These are phyloP conservation scores for Pseudomonodictys pantanalensis DNA, from an alignment of 495 filamentous ascomycete genomes.

Conservation along the genomic window DNA sequence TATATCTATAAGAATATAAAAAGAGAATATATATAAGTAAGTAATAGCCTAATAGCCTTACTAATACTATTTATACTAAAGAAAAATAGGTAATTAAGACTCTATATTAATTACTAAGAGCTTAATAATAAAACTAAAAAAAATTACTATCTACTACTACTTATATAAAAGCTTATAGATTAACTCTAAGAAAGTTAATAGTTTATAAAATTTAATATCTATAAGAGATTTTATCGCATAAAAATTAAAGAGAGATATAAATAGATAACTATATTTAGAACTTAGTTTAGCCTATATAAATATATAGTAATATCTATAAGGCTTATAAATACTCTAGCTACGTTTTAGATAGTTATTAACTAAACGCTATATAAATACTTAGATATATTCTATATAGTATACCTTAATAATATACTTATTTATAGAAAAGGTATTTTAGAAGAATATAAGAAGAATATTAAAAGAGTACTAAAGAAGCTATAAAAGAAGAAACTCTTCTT, in stretches of 20 bases:
- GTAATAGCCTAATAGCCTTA: neutral
- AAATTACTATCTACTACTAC: neutral
- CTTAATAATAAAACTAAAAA: neutral
- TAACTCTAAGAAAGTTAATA: neutral
- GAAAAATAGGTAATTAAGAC: neutral
- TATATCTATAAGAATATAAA: neutral
- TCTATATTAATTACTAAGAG: neutral
- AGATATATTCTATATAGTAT: constrained; percentile 21
- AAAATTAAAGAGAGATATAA: neutral
- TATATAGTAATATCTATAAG: constrained; percentile 16
- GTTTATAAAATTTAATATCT: neutral
- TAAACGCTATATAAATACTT: neutral
- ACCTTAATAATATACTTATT: constrained; percentile 24
- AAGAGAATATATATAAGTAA: neutral
- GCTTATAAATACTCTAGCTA: constrained; percentile 1
- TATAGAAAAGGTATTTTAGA: constrained; percentile 8
- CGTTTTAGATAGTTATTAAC: constrained; percentile 18
- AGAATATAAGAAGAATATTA: constrained; percentile 4
- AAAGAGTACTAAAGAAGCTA: neutral
- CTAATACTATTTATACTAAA: neutral
- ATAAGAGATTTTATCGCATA: neutral
- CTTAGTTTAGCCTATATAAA: constrained; percentile 14
- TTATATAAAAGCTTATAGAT: neutral
- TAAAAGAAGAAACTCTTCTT: neutral
- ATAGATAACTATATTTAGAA: neutral